Base-by-base conservation (phyloP, 805 yeast species). In the Yarrowia osloensis region DNA sequence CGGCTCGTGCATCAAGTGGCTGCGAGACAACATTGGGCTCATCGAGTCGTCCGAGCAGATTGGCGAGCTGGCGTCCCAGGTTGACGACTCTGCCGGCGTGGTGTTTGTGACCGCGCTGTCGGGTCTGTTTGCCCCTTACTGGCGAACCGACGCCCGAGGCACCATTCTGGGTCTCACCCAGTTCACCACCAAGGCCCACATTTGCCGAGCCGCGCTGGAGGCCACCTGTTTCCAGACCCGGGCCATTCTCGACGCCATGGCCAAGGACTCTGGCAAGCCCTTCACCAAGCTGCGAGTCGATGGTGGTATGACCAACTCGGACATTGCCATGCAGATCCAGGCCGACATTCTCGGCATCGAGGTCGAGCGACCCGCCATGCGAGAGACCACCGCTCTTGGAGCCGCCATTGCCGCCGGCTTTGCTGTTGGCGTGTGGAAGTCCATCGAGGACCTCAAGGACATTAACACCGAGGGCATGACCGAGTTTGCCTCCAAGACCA, bases 321-420 rank as follows among this genome's bases (percentile, higher is more conserved):
- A 88, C 74, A 94, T 89, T 73, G 94, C 92, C 65, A 89, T 94
- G 88, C 97, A 91, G 80, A 91, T 93, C 70, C 98, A 93, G 79
- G 89, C 97, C 8, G 96, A 93, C 76, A 88, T 93, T 69, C 81
- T 91, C 71, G 98, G 98, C 3, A 94, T 95, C 0, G 86, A 87
- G 29, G 94, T 93, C 49, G 84, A 85, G 71, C 83, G 97, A 73
- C 92, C 97, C 1, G 84, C 86, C 35, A 89, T 88, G 76, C 81
- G 91, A 39, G 98, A 93, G 78, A 91, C 97, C 75, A 93, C 98
- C 5, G 97, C 98, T 0, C 82, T 93, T 70, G 98, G 98, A 31
- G 97, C 97, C 8, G 97, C 98, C 4, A 89, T 94, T 71, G 97
- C 97, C 31, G 97, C 98, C 2, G 97, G 97, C 13, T 80, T 92